These are phyloP conservation scores for Talaromyces thailandensis DNA, from an alignment of 495 filamentous ascomycete species.

Conservation along the genomic window DNA sequence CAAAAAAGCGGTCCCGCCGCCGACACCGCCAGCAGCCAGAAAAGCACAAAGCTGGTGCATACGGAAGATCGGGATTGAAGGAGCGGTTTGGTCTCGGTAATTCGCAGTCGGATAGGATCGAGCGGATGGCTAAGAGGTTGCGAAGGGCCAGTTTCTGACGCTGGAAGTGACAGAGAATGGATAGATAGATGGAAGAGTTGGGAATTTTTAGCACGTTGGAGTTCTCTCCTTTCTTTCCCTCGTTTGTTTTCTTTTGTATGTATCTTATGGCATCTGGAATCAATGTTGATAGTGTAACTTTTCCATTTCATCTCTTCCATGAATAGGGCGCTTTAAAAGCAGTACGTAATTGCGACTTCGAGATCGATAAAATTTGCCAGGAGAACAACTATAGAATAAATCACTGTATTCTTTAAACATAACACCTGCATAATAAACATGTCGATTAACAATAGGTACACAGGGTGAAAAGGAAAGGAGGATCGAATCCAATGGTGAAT, in stretches of 20 bases:
- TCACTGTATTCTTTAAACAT: background rate
- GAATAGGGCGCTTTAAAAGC: background rate
- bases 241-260: background rate
- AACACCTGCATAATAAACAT: conserved; percentile 2
- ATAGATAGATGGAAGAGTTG: background rate
- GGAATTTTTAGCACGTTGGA: background rate
- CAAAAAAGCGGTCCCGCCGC: background rate
- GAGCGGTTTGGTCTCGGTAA: background rate
- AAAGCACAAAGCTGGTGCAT: background rate
- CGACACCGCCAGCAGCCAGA: background rate
- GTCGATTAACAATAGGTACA: background rate
- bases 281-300: background rate
- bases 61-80: no score
- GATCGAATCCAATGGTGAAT: background rate
- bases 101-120: background rate
- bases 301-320: background rate
- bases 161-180: background rate
- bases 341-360: background rate
- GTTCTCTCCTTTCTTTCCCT: background rate
- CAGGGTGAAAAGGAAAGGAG: background rate
- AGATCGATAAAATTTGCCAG: background rate
- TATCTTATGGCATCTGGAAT: background rate
- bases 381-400: background rate
- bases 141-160: conserved; percentile 4
- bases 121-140: background rate